Evolutionary conservation across 75 land plant species (phyloP), one percentile per base, ranked within the genome.

Genomic region (Ceratopteris richardii): DNA sequence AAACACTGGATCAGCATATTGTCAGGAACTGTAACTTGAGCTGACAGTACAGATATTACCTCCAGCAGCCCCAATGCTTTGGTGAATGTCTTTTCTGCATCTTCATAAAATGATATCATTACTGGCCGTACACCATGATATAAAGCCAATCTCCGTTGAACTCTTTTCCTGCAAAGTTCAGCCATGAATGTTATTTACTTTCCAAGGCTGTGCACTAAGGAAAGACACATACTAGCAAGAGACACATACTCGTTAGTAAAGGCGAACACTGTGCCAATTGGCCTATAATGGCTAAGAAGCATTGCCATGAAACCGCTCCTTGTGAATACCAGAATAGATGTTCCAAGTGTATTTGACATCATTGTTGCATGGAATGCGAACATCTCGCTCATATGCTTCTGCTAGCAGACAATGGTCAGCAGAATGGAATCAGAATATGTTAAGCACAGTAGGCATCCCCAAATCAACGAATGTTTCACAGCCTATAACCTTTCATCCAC

Each of bases 351-450:
- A 66, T 95, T 95, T 22, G 99, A 78, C 88, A 95, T 95, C 56
- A 86, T 83, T 0, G 97, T 90, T 63, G 99, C 82, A 63, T 95
- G 99, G 47, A 66, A 86, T 42, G 97, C 99, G 77, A 95, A 95
- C 97, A 95, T 95, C 56, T 68, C 77, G 42, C 97, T 83, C 88
- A 87, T 86, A 47, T 86, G 80, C 36, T 69, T 74, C 87, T 93
- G 76, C 68, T 72, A 18, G 48, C 40, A 56, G 14, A 52, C 28
- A 52, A 11, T 1, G n/a, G n/a, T n/a, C n/a, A n/a, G n/a, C n/a
- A n/a, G n/a, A n/a, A n/a, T n/a, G n/a, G n/a, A n/a, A 9, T 9
- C 42, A 14, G 9, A 9, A 40, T 9, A 40, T 9, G 12, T 40
- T 14, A 40, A 40, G 42, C 14, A 40, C 42, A 40, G 9, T 40